Conservation (phyloP, 805 yeast species). For the Sugiyamaella marilandica region DNA sequence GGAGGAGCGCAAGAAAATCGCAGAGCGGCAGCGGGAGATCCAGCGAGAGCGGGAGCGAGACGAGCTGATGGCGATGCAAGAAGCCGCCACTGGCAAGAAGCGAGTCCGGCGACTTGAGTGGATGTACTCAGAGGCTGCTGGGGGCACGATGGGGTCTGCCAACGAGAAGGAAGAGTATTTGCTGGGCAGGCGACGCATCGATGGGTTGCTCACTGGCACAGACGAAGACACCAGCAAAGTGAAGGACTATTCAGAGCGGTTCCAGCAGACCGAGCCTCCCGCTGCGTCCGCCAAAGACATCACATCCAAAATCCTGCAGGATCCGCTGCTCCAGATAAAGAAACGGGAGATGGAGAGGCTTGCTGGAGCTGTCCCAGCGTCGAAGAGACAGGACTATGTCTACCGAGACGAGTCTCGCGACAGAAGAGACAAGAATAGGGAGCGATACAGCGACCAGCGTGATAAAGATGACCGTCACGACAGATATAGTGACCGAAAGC, state of each 20-base stretch:
- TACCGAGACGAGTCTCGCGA: neutral
- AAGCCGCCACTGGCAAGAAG: constrained; percentile 35
- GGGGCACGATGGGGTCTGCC: constrained; percentile 27
- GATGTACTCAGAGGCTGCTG: constrained; percentile 69
- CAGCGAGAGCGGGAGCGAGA: constrained; percentile 55
- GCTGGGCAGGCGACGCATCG: constrained; percentile 48
- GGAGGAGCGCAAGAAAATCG: constrained; percentile 60
- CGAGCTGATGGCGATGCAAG: constrained; percentile 48
- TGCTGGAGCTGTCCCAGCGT: neutral
- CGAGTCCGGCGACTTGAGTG: constrained; percentile 57
- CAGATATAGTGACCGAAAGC: neutral
- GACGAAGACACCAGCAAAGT: constrained; percentile 4
- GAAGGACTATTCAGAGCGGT: constrained; percentile 12
- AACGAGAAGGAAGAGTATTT: constrained; percentile 49
- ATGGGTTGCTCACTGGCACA: constrained; percentile 21
- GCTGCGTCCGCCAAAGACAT: constrained; percentile 10
- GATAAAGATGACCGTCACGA: neutral
- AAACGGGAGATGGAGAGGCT: constrained; percentile 23
- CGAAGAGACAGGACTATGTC: constrained; percentile 2
- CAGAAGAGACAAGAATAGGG: neutral
- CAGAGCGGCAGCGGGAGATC: constrained; percentile 60
- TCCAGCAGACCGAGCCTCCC: constrained; percentile 1
- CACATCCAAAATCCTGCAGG: constrained; percentile 30
- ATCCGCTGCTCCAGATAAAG: constrained; percentile 47
- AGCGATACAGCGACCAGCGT: neutral